phyloP scores from a whole-genome alignment of 2,329 filamentous ascomycete species.

The Fusarium pseudoanthophilum region DNA sequence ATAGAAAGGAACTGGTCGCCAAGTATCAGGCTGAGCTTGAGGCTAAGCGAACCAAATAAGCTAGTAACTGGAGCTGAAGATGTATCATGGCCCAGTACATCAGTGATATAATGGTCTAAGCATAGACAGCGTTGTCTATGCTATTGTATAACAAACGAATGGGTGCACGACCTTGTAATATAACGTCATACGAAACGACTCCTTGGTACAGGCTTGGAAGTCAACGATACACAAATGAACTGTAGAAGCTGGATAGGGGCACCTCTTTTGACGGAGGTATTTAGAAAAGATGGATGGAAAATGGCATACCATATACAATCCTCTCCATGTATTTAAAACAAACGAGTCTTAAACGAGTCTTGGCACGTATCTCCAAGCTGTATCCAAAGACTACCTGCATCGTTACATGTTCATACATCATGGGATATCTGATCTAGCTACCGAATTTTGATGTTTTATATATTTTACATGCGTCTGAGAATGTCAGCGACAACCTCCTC shows the following conservation, averaged over 20 bases:
- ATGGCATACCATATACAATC: constrained; percentile 39
- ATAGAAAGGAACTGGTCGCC: constrained; percentile 67
- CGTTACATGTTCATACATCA: background rate
- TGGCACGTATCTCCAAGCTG: constrained; percentile 4
- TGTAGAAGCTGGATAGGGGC: constrained; percentile 11
- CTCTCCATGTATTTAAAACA: constrained; percentile 33
- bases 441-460: constrained; percentile 11
- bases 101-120: constrained; percentile 13
- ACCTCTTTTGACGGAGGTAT: background rate
- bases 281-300: constrained; percentile 28
- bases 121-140: constrained; percentile 12
- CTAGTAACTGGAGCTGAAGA: background rate
- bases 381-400: background rate
- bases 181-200: constrained; percentile 35
- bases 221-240: constrained; percentile 34
- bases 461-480: constrained; percentile 76
- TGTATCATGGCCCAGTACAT: background rate
- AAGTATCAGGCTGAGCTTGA: constrained; percentile 70
- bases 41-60: constrained; percentile 65
- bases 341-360: constrained; percentile 3
- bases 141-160: constrained; percentile 41
- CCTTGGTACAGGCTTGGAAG: constrained; percentile 15
- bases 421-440: constrained; percentile 5
- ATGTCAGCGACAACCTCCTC: constrained; percentile 90
- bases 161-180: constrained; percentile 44